phyloP scores from a whole-genome alignment of 768 basidiomycete species.

The Lactarius trivialis region DNA sequence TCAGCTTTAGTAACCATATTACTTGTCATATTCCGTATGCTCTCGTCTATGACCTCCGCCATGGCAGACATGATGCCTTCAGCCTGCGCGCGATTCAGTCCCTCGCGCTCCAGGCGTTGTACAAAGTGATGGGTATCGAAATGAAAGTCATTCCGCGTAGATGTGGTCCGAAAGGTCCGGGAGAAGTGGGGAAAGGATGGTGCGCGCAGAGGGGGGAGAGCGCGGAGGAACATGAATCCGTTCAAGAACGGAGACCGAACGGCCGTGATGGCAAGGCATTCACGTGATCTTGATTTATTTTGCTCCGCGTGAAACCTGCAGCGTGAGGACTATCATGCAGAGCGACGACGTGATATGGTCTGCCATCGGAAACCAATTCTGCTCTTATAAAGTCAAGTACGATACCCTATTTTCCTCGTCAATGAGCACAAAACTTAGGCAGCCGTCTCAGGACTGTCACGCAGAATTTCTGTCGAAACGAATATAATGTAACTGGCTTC shows the following conservation, averaged over 20 bases:
- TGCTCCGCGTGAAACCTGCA: neutral
- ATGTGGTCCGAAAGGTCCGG: conserved; percentile 13
- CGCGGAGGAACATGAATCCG: conserved; percentile 2
- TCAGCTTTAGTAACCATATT: conserved; percentile 96
- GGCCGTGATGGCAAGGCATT: neutral
- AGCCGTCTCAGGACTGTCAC: conserved; percentile 63
- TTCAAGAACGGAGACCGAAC: neutral
- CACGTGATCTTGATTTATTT: conserved; percentile 11
- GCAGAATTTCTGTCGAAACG: conserved; percentile 97
- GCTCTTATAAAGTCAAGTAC: conserved; percentile 99
- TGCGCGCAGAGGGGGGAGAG: conserved; percentile 5
- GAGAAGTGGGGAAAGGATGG: conserved; percentile 1
- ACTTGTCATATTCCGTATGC: conserved; percentile 89
- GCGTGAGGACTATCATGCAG: conserved; percentile 51
- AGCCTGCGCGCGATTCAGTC: conserved; percentile 83
- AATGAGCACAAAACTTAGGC: conserved; percentile 13
- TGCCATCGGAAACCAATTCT: conserved; percentile 90
- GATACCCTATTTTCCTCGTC: conserved; percentile 28
- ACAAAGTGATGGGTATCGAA: conserved; percentile 97
- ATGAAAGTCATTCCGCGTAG: conserved; percentile 48
- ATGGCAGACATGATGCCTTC: conserved; percentile 97
- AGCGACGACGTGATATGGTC: conserved; percentile 99
- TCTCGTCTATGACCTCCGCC: conserved; percentile 96
- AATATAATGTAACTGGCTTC: conserved; percentile 96
- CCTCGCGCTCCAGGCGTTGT: conserved; percentile 81